These are phyloP conservation scores for Cicer chorassanicum DNA, from an alignment of 306 rosid species.

Conservation along the genomic window DNA sequence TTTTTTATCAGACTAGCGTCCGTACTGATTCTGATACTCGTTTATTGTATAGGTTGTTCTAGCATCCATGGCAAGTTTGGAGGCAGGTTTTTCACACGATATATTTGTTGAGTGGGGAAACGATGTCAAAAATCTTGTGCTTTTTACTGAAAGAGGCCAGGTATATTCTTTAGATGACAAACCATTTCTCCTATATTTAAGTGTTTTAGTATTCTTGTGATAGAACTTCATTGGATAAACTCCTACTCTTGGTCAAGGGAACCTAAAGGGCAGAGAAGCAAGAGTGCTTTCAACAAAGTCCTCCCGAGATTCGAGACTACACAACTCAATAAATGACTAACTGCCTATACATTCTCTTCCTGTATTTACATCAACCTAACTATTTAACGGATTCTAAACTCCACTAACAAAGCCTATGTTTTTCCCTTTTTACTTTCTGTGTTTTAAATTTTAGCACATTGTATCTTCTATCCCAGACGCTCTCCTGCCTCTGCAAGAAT, in stretches of 20 bases:
- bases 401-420: neutral
- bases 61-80: slow-evolving; percentile 99
- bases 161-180: slow-evolving; percentile 50
- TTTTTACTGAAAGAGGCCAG: slow-evolving; percentile 96
- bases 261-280: slow-evolving; percentile 11
- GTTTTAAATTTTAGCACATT: neutral
- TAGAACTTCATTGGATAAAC: neutral
- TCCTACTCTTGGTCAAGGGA: slow-evolving; percentile 19
- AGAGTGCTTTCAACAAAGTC: neutral
- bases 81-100: slow-evolving; percentile 97
- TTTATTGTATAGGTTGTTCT: slow-evolving; percentile 73
- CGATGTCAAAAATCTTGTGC: slow-evolving; percentile 78
- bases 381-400: too few species aligned
- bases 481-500: too few species aligned
- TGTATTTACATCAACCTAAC: too few species aligned
- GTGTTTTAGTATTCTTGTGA: slow-evolving; percentile 38
- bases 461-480: neutral
- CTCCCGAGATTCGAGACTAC: neutral
- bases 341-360: neutral
- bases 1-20: slow-evolving; percentile 28
- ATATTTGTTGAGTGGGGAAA: slow-evolving; percentile 92
- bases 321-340: slow-evolving; percentile 10
- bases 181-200: neutral
- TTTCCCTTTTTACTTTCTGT: neutral
- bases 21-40: slow-evolving; percentile 31